Conservation (phyloP, 2,329 filamentous ascomycete genomes). For the Cytospora chrysosperma region DNA sequence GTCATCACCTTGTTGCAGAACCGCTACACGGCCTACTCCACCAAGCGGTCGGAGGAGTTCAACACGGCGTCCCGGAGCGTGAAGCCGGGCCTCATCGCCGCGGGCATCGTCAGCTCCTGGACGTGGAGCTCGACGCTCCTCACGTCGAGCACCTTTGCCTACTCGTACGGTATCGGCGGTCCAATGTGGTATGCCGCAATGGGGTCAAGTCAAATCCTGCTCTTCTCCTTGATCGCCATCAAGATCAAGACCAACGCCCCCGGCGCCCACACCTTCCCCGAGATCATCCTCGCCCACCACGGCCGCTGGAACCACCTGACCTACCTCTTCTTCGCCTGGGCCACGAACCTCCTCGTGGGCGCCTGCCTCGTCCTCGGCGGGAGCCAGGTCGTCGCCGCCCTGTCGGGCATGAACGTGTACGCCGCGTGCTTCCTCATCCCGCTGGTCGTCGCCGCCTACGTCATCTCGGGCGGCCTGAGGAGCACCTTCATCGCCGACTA, state of each 20-base stretch:
- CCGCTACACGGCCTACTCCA: slow-evolving; percentile 38
- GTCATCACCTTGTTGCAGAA: slow-evolving; percentile 42
- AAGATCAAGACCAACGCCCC: slow-evolving; percentile 42
- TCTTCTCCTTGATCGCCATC: slow-evolving; percentile 42
- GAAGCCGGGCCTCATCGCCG: slow-evolving; percentile 46
- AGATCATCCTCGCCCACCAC: slow-evolving; percentile 40
- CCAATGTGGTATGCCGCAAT: slow-evolving; percentile 44
- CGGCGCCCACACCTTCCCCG: slow-evolving; percentile 42
- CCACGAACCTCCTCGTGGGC: slow-evolving; percentile 42
- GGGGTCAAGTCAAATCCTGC: slow-evolving; percentile 40
- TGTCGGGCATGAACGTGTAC: slow-evolving; percentile 43
- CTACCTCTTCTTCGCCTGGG: slow-evolving; percentile 40
- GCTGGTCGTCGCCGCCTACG: slow-evolving; percentile 39
- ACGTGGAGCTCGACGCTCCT: slow-evolving; percentile 48
- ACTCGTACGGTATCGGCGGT: slow-evolving; percentile 41
- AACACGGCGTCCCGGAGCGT: slow-evolving; percentile 45
- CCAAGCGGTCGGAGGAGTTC: slow-evolving; percentile 45
- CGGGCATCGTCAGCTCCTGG: slow-evolving; percentile 48
- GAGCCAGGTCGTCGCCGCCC: slow-evolving; percentile 37
- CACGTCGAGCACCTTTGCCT: slow-evolving; percentile 41
- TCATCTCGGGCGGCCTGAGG: slow-evolving; percentile 40
- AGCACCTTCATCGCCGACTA: slow-evolving; percentile 44
- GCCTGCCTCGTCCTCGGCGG: slow-evolving; percentile 40
- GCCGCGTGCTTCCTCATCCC: slow-evolving; percentile 42
- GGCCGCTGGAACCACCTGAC: slow-evolving; percentile 38